These are phyloP conservation scores for Termitomyces sp. DNA, from an alignment of 768 basidiomycete genomes.

Conservation along the genomic window DNA sequence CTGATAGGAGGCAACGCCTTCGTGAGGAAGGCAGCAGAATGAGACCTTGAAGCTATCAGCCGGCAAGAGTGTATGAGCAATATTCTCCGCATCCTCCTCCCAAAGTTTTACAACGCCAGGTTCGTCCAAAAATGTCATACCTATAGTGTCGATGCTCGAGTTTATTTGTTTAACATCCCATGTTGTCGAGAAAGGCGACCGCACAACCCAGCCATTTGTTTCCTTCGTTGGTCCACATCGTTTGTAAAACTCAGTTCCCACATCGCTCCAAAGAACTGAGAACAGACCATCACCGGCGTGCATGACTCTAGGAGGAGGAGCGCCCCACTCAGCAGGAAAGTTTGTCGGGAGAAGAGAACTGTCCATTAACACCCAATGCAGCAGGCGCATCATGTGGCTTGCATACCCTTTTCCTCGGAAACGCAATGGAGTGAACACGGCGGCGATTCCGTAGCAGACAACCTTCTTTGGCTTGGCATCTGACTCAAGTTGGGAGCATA, in stretches of 20 bases:
- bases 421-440: constrained; percentile 47
- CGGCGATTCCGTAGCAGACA: constrained; percentile 46
- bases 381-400: constrained; percentile 56
- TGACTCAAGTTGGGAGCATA: constrained; percentile 16
- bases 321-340: constrained; percentile 38
- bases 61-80: constrained; percentile 12
- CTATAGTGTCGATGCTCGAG: background rate
- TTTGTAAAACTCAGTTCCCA: constrained; percentile 42
- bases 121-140: constrained; percentile 33
- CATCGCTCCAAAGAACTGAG: constrained; percentile 49
- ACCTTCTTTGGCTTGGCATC: constrained; percentile 22
- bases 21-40: constrained; percentile 36
- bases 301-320: constrained; percentile 30
- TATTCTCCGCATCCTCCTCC: constrained; percentile 33
- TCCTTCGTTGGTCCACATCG: constrained; percentile 29
- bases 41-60: constrained; percentile 7
- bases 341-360: constrained; percentile 14
- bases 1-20: constrained; percentile 44
- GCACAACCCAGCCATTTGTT: constrained; percentile 41
- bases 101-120: constrained; percentile 31
- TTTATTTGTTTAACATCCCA: constrained; percentile 27
- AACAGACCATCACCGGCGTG: constrained; percentile 36
- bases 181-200: constrained; percentile 30
- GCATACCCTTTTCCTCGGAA: constrained; percentile 55
- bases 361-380: constrained; percentile 51